Base-by-base conservation (phyloP, 495 filamentous ascomycete genomes). In the Astrothelium macrocarpum region DNA sequence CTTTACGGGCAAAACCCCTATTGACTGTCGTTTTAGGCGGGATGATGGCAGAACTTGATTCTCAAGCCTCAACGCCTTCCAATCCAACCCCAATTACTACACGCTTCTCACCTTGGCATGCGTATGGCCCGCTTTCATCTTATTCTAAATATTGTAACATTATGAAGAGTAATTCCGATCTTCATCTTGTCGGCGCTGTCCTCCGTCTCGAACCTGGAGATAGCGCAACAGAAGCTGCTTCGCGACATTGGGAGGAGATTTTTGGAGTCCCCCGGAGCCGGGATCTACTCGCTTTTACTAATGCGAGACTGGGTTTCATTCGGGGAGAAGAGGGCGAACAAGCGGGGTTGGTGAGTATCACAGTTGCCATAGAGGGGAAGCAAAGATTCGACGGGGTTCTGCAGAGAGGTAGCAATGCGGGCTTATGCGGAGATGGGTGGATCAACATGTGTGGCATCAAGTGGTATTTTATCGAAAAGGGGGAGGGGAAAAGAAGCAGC, bases 21-120 rank as follows among this genome's bases (percentile, higher is more conserved):
- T 3, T 20, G 28, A 16, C 25, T 20, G 49, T 28, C 25, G 23
- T 26, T 26, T 20, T 32, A 71, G 71, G 71, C 23, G 70, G 71
- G 43, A 64, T 71, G 53, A 73, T 73, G 53, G 66, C 71, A 2
- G 71, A 73, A 60, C 68, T 73, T 45, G 69, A 71, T 63, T 70
- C 71, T 11, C 70, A 73, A 34, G 28, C 59, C 26, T 53, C 65
- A 12, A 66, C 62, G 9, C 43, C 61, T 2, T 31, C 62, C 11
- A 67, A 71, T 58, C 69, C 64, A 9, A 68, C 58, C 5, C 71
- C 71, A n/a, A 49, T 73, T 11, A 62, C 45, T 39, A 66, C 67
- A 5, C 65, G 67, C 23, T 70, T 73, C 63, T 70, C 68, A 28
- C 70, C 67, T 0, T 73, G 71, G 71, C 71, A 73, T 59, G 68